phyloP scores from a whole-genome alignment of 768 basidiomycete species.

The Mycena pura region DNA sequence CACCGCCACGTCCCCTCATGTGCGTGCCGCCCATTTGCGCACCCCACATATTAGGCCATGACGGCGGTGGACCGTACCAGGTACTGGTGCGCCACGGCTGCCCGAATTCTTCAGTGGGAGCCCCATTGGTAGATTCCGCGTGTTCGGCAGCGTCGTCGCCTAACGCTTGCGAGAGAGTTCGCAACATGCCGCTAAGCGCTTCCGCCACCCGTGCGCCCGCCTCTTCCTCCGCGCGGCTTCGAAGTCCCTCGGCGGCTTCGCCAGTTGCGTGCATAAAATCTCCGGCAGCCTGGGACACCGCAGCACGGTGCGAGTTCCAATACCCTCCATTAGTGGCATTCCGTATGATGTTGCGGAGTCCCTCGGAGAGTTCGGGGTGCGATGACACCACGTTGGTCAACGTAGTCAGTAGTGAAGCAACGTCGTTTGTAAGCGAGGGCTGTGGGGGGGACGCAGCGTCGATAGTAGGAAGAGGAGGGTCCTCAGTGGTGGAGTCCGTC shows the following conservation, averaged over 20 bases:
- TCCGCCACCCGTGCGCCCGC: conserved; percentile 70
- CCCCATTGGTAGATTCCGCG: conserved; percentile 9
- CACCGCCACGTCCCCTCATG: not conserved
- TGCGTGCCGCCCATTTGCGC: too few species aligned
- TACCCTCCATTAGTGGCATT: conserved; percentile 72
- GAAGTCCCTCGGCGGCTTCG: conserved; percentile 50
- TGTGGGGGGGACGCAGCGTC: conserved; percentile 38
- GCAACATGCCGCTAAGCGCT: conserved; percentile 64
- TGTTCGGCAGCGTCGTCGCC: conserved; percentile 14
- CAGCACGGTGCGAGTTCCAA: conserved; percentile 68
- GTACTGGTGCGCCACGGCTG: conserved; percentile 25
- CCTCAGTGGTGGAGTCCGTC: not conserved
- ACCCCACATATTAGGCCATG: not conserved
- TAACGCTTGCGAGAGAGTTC: conserved; percentile 51
- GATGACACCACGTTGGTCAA: conserved; percentile 61
- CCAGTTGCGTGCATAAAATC: conserved; percentile 56
- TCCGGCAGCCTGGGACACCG: conserved; percentile 63
- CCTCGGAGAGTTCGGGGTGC: conserved; percentile 77
- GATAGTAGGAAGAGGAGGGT: conserved; percentile 57
- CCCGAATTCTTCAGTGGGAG: not conserved
- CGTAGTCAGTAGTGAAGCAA: conserved; percentile 64
- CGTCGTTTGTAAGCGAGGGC: conserved; percentile 65
- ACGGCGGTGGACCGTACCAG: conserved; percentile 24
- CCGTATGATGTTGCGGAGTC: conserved; percentile 65
- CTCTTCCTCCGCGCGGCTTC: conserved; percentile 63